Conservation (phyloP, 805 yeast species). For the Komagataella phaffii region DNA sequence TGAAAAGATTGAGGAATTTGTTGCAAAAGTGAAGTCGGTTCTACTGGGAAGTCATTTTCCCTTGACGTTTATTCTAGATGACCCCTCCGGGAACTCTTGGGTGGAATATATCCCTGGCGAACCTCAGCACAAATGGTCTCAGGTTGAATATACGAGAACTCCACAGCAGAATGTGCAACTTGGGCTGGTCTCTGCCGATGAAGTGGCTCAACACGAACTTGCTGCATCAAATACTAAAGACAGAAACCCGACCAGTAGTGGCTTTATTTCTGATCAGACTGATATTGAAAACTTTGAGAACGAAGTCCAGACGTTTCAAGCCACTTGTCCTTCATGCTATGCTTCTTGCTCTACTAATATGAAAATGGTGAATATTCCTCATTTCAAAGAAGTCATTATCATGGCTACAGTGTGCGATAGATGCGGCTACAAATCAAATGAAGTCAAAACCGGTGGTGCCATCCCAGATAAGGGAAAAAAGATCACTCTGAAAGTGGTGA, state of each 20-base stretch:
- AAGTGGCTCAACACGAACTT: conserved; percentile 42
- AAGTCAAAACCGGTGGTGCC: conserved; percentile 97
- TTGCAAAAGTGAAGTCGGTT: conserved; percentile 42
- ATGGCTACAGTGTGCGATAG: conserved; percentile 89
- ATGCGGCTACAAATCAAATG: conserved; percentile 95
- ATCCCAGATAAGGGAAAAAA: conserved; percentile 77
- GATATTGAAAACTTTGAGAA: conserved; percentile 77
- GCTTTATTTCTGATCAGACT: conserved; percentile 56
- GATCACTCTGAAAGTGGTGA: conserved; percentile 63
- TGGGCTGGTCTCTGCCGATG: conserved; percentile 67
- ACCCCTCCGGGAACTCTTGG: conserved; percentile 97
- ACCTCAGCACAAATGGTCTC: conserved; percentile 82
- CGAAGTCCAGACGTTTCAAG: conserved; percentile 88
- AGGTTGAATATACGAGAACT: conserved; percentile 66
- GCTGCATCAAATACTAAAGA: conserved; percentile 6
- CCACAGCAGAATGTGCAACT: conserved; percentile 79
- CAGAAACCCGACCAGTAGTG: conserved; percentile 29
- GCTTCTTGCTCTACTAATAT: conserved; percentile 81
- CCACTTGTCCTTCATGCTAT: conserved; percentile 86
- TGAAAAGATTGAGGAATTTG: conserved; percentile 61
- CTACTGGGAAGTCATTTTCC: conserved; percentile 60
- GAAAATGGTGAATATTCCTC: conserved; percentile 95
- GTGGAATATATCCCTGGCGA: conserved; percentile 81
- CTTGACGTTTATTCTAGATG: conserved; percentile 67
- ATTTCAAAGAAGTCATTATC: conserved; percentile 91